Conservation (phyloP, 2,329 filamentous ascomycete genomes). For the Pseudogymnoascus sp. region DNA sequence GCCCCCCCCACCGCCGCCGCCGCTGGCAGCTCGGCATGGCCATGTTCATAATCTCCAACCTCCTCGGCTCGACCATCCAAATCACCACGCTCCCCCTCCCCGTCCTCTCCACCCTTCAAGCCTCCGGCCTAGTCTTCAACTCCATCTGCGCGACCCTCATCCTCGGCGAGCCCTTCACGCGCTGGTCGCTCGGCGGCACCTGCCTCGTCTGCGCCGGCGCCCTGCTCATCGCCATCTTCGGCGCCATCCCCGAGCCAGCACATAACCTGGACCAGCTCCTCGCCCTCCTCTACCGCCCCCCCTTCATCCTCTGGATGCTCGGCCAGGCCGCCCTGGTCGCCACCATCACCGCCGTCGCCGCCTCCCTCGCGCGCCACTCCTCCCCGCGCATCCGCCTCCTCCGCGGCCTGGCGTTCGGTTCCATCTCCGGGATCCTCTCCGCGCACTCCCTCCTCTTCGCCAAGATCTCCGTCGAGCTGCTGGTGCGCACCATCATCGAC, state of each 20-base stretch:
- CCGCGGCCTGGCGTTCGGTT: slow-evolving; percentile 79
- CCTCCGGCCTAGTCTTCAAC: slow-evolving; percentile 95
- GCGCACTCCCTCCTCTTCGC: slow-evolving; percentile 89
- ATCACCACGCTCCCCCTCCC: slow-evolving; percentile 93
- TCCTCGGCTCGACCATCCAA: slow-evolving; percentile 91
- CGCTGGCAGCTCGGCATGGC: slow-evolving; percentile 97
- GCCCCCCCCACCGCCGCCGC: slow-evolving; percentile 80
- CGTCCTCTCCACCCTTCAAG: slow-evolving; percentile 89
- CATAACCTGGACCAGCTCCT: slow-evolving; percentile 81
- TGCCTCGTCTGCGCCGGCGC: slow-evolving; percentile 80
- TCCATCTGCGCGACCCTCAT: slow-evolving; percentile 93
- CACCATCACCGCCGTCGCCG: slow-evolving; percentile 54
- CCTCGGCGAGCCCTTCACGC: slow-evolving; percentile 86
- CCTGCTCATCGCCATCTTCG: slow-evolving; percentile 87
- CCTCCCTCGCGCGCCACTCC: slow-evolving; percentile 44
- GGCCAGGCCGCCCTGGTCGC: slow-evolving; percentile 67
- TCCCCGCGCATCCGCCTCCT: slow-evolving; percentile 63
- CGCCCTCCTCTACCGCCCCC: slow-evolving; percentile 58
- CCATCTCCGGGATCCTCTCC: slow-evolving; percentile 85
- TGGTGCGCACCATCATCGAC: slow-evolving; percentile 79
- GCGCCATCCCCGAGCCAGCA: slow-evolving; percentile 85
- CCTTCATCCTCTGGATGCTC: slow-evolving; percentile 85
- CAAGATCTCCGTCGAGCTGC: slow-evolving; percentile 90
- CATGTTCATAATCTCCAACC: slow-evolving; percentile 92
- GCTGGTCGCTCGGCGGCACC: slow-evolving; percentile 85